Percentiles rank a stretch among this genome's conserved stretches.
These are phyloP conservation scores for Flaveria sonorensis DNA, from an alignment of 129 eudicot genomes.

Conservation along the genomic window DNA sequence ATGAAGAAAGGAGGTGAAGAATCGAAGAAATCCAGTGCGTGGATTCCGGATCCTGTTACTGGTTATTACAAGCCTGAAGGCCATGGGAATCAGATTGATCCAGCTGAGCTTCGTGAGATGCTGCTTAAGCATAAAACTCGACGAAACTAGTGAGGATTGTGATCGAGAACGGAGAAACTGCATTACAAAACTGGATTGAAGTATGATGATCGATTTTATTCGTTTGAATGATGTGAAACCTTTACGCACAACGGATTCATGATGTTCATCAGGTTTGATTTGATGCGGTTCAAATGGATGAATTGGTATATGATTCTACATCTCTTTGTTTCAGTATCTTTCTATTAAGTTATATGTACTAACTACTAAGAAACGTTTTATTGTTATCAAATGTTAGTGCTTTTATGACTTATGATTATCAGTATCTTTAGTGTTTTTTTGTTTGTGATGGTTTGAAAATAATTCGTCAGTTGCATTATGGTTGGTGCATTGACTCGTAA, in stretches of 20 bases:
- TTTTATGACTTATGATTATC: neutral
- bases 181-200: neutral
- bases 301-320: conserved; percentile 12
- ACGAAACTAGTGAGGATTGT: conserved; percentile 18
- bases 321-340: conserved; percentile 4
- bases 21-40: conserved; percentile 47
- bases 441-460: too few relatives aligned
- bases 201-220: neutral
- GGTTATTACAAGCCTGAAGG: conserved; percentile 84
- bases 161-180: neutral
- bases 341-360: neutral
- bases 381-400: neutral
- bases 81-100: conserved; percentile 55
- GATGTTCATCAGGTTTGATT: neutral
- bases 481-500: too few relatives aligned
- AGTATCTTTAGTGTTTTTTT: too few relatives aligned
- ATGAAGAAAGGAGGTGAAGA: conserved; percentile 58
- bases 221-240: neutral
- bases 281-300: neutral
- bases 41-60: conserved; percentile 89
- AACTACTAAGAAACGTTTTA: neutral
- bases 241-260: neutral
- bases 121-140: conserved; percentile 53
- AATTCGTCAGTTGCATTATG: too few relatives aligned
- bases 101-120: conserved; percentile 70